These are phyloP conservation scores for Colletotrichum incanum DNA, from an alignment of 2,329 filamentous ascomycete genomes.

Conservation along the genomic window DNA sequence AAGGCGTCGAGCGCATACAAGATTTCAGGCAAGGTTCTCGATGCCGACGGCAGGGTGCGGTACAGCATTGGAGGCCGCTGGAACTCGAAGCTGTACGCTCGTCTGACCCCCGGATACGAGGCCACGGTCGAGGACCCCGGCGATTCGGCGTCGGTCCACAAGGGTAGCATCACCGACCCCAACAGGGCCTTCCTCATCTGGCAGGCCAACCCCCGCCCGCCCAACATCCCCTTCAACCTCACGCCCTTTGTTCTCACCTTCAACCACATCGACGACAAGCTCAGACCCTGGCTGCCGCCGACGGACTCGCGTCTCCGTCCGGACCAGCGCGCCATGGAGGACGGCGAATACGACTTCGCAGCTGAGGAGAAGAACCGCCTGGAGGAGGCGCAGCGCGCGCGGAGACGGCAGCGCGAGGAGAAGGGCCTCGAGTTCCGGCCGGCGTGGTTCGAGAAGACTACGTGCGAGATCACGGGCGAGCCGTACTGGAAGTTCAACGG, in stretches of 20 bases:
- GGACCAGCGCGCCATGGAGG: slow-evolving; percentile 98
- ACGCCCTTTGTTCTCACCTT: slow-evolving; percentile 96
- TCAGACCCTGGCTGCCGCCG: slow-evolving; percentile 84
- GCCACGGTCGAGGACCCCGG: slow-evolving; percentile 75
- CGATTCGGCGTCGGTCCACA: slow-evolving; percentile 57
- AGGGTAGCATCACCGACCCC: slow-evolving; percentile 73
- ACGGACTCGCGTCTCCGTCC: slow-evolving; percentile 95
- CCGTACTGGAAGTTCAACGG: slow-evolving; percentile 92
- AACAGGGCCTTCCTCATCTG: slow-evolving; percentile 91
- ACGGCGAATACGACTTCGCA: slow-evolving; percentile 95
- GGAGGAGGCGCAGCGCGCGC: slow-evolving; percentile 90
- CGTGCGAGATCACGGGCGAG: slow-evolving; percentile 86
- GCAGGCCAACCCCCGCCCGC: slow-evolving; percentile 87
- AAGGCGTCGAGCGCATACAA: slow-evolving; percentile 94
- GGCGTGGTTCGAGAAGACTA: slow-evolving; percentile 85
- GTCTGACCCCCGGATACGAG: slow-evolving; percentile 92
- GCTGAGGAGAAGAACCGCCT: slow-evolving; percentile 95
- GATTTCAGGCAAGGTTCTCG: slow-evolving; percentile 88
- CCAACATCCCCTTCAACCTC: slow-evolving; percentile 94
- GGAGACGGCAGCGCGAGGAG: slow-evolving; percentile 80
- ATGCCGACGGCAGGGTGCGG: slow-evolving; percentile 82
- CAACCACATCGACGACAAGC: slow-evolving; percentile 90
- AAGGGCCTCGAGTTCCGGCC: slow-evolving; percentile 86
- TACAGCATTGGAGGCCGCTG: slow-evolving; percentile 95
- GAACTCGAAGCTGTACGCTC: slow-evolving; percentile 98